Conservation (phyloP, 345 rosid species). For the Ceriops tagal region DNA sequence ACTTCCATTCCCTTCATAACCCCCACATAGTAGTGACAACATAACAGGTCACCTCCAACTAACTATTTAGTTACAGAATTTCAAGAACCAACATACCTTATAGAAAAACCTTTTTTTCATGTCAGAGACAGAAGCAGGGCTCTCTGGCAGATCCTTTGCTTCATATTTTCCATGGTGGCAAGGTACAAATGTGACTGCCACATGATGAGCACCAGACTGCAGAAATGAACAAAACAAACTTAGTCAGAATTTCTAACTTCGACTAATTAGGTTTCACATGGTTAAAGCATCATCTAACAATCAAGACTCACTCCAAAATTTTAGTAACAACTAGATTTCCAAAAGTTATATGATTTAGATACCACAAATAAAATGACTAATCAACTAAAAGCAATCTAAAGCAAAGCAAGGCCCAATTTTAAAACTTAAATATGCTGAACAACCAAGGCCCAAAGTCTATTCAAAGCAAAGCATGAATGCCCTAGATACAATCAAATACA, state of each 20-base stretch:
- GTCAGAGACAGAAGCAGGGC: conserved; percentile 41
- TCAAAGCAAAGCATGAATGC: background rate
- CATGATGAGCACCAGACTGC: conserved; percentile 41
- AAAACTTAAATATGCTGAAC: background rate
- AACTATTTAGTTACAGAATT: conserved; percentile 9
- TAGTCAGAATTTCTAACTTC: background rate
- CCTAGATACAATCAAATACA: conserved; percentile 5
- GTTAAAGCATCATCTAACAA: background rate
- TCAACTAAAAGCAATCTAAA: too few relatives aligned
- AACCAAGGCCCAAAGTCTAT: background rate
- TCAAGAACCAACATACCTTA: conserved; percentile 38
- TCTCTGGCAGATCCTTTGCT: conserved; percentile 40
- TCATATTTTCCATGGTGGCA: conserved; percentile 29
- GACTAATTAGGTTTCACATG: background rate
- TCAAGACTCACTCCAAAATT: too few relatives aligned
- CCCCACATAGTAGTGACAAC: background rate
- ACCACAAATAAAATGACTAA: too few relatives aligned
- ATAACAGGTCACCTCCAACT: conserved; percentile 3
- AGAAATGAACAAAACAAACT: conserved; percentile 9
- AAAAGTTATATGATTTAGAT: too few relatives aligned
- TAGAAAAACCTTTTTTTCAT: conserved; percentile 35
- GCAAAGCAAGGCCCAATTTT: too few relatives aligned
- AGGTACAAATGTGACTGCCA: conserved; percentile 33
- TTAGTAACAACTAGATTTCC: too few relatives aligned
- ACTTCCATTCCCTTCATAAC: too few relatives aligned